These are phyloP conservation scores for Arbutus unedo DNA, from an alignment of 148 eudicot species.

Conservation along the genomic window DNA sequence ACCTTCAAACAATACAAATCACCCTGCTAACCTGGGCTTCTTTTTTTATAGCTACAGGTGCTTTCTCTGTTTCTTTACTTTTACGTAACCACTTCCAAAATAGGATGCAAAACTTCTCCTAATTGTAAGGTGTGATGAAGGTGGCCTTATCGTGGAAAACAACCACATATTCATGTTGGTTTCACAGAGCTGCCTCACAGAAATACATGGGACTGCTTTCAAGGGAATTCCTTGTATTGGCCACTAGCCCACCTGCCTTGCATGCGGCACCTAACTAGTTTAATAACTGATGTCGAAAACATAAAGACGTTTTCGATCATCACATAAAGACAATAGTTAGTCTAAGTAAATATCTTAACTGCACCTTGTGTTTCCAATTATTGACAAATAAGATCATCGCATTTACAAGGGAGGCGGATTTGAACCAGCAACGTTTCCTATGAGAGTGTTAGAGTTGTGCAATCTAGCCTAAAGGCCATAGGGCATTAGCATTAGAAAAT, in stretches of 20 bases:
- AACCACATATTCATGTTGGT: not conserved
- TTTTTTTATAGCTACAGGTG: not conserved
- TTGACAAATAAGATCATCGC: not conserved
- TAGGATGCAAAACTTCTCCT: not conserved
- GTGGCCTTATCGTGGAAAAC: not conserved
- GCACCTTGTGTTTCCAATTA: not conserved
- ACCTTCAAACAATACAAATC: not conserved
- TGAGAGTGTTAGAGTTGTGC: not conserved
- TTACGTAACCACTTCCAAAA: not conserved
- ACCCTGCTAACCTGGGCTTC: not conserved
- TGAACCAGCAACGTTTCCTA: not conserved
- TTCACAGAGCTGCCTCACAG: not conserved
- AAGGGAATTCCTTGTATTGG: not conserved
- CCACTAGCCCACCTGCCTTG: not conserved
- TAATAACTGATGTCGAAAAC: not conserved
- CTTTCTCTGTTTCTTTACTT: not conserved
- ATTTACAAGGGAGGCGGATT: not conserved
- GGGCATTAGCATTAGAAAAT: not conserved
- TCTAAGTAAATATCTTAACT: not conserved
- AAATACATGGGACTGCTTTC: not conserved
- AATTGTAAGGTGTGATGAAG: not conserved
- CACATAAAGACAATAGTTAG: not conserved
- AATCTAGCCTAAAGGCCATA: not conserved
- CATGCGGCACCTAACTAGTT: not conserved
- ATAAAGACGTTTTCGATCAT: not conserved